Percentiles rank a stretch among this genome's conserved stretches.
Conservation (phyloP, 768 basidiomycete species). For the Leccinellum luteum region DNA sequence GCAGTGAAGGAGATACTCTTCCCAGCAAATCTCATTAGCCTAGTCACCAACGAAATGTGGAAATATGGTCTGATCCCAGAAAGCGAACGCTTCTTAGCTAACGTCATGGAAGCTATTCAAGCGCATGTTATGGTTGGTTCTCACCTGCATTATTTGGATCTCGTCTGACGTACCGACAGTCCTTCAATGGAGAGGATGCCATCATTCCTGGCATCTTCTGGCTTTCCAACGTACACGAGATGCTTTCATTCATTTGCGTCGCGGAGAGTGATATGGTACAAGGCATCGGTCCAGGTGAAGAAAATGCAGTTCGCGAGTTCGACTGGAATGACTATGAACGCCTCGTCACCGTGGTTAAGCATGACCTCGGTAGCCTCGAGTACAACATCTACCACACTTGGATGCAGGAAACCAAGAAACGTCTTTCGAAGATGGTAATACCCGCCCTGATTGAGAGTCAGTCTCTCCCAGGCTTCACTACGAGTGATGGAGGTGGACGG, state of each 20-base stretch:
- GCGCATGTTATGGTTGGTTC: conserved; percentile 91
- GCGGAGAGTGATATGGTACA: conserved; percentile 99
- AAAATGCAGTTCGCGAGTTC: conserved; percentile 86
- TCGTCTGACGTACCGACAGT: conserved; percentile 41
- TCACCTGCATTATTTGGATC: not conserved
- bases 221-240: conserved; percentile 99
- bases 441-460: conserved; percentile 99
- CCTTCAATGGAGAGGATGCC: conserved; percentile 90
- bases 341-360: conserved; percentile 96
- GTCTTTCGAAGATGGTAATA: conserved; percentile 94
- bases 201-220: conserved; percentile 97
- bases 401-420: conserved; percentile 98
- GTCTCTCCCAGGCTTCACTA: conserved; percentile 95
- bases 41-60: conserved; percentile 99
- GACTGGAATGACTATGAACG: conserved; percentile 98
- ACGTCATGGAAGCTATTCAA: conserved; percentile 98
- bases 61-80: conserved; percentile 96
- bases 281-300: conserved; percentile 95
- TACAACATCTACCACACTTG: conserved; percentile 99
- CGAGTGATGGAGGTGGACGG: conserved; percentile 88
- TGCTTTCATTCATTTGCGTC: conserved; percentile 97
- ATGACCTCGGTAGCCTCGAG: conserved; percentile 96
- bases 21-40: conserved; percentile 96
- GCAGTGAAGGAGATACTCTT: conserved; percentile 96
- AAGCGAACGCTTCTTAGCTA: conserved; percentile 96